Evolutionary conservation across 2,329 filamentous ascomycete species (phyloP), one percentile per base, ranked within the genome.

Genomic region (Xylaria sp.): DNA sequence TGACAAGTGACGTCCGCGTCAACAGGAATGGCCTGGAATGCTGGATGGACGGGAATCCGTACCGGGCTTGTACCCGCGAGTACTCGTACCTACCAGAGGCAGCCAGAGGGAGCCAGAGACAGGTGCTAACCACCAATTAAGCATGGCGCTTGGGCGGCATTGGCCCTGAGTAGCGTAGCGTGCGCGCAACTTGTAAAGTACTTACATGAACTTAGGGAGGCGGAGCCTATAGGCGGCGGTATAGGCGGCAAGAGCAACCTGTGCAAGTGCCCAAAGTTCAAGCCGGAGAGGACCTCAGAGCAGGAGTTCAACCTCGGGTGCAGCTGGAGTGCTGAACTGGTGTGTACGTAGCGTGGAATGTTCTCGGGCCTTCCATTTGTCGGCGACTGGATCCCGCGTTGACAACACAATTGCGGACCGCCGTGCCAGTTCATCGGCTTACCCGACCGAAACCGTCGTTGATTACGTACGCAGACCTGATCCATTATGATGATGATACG

Each of bases 301-400:
- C 5, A 30, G 23, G 23, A 30, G 23, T 30, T 30, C 23, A 30
- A 30, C 4, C 23, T 30, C 23, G 5, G 23, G 23, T 5, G 5
- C 23, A 30, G 23, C 23, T 30, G 23, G 23, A 30, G 23, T 30
- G 4, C 23, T 30, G 23, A 30, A 30, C 23, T 5, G 23, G 23
- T 30, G 23, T 30, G 23, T 42, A 42, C 37, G 11, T 9, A 9
- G 37, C 13, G 42, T 60, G 4, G 63, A 64, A 63, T 7, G 39
- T 64, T 64, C 63, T 63, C 60, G 63, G 63, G 63, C 53, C 63
- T 63, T 64, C 60, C 39, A 61, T 58, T 6, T 46, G 10, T n/a
- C 42, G 37, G 37, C 13, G 13, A 42, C 23, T 30, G 23, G 23
- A 42, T 42, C 37, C 13, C n/a, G 11, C 42, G 42, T 46, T 46